These are phyloP conservation scores for Posidonia australis DNA, from an alignment of 106 monocot species.

Conservation along the genomic window DNA sequence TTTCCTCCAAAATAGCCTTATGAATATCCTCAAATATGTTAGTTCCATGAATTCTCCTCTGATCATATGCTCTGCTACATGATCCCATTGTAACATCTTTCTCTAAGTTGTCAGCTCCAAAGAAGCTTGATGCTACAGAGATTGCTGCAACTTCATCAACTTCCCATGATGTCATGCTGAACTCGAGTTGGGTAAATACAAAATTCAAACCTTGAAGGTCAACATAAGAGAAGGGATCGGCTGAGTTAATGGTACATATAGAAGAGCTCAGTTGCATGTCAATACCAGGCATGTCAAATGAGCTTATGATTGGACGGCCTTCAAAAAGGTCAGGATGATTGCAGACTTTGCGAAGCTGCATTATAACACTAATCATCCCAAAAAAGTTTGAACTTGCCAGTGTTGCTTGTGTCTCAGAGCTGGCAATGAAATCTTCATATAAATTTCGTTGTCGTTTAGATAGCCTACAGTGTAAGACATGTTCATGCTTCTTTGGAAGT, in stretches of 20 bases:
- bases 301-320: slow-evolving; percentile 91
- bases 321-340: slow-evolving; percentile 99
- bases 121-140: slow-evolving; percentile 14
- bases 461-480: slow-evolving; percentile 85
- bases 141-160: slow-evolving; percentile 42
- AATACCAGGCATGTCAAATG: slow-evolving; percentile 86
- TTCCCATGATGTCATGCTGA: slow-evolving; percentile 80
- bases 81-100: slow-evolving; percentile 3
- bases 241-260: slow-evolving; percentile 41
- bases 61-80: slow-evolving; percentile 13
- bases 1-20: slow-evolving; percentile 63
- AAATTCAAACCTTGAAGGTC: slow-evolving; percentile 64
- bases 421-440: slow-evolving; percentile 98
- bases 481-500: slow-evolving; percentile 86
- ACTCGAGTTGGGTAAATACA: slow-evolving; percentile 67
- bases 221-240: slow-evolving; percentile 56
- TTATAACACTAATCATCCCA: slow-evolving; percentile 99
- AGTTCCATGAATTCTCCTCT: slow-evolving; percentile 21
- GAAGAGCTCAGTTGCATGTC: slow-evolving; percentile 69
- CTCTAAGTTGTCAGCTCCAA: slow-evolving; percentile 7
- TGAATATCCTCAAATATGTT: slow-evolving; percentile 91
- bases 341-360: slow-evolving; percentile 99
- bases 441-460: slow-evolving; percentile 85
- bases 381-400: slow-evolving; percentile 87
- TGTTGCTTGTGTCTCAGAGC: slow-evolving; percentile 95